Conservation (phyloP, 305 asterid species). For the Rubia peregrina region DNA sequence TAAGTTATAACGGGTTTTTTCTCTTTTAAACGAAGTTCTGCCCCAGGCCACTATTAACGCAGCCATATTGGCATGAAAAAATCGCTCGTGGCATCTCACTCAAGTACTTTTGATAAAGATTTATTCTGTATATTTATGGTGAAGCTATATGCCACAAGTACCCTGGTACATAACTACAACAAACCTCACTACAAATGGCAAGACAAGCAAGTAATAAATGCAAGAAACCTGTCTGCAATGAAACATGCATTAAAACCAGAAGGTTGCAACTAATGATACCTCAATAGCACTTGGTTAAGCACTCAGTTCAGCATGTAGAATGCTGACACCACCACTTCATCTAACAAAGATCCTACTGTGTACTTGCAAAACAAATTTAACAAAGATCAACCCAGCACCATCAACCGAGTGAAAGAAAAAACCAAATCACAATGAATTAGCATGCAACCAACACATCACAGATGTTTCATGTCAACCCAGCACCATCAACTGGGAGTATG, state of each 20-base stretch:
- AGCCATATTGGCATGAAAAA: too few species aligned
- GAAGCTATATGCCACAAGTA: neutral
- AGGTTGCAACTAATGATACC: neutral
- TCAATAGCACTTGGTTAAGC: too few species aligned
- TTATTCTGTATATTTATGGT: neutral
- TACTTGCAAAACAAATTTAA: neutral
- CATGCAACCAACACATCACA: neutral
- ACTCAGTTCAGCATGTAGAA: neutral
- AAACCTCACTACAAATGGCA: too few species aligned
- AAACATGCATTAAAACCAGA: neutral
- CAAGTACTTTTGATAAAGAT: neutral
- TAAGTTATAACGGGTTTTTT: too few species aligned
- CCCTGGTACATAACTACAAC: neutral
- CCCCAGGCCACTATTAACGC: too few species aligned
- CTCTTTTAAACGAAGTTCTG: too few species aligned
- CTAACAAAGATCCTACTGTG: neutral
- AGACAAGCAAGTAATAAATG: neutral
- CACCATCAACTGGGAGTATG: neutral
- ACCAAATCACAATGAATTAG: neutral
- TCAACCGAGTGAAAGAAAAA: neutral
- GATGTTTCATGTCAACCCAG: neutral
- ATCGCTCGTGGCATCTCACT: too few species aligned
- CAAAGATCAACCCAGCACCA: neutral
- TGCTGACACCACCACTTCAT: neutral
- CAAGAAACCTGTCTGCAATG: neutral